Percentiles rank a stretch among this genome's conserved stretches.
These are phyloP conservation scores for Sorghum bicolor DNA, from an alignment of 176 grass and related monocot genomes.

Conservation along the genomic window DNA sequence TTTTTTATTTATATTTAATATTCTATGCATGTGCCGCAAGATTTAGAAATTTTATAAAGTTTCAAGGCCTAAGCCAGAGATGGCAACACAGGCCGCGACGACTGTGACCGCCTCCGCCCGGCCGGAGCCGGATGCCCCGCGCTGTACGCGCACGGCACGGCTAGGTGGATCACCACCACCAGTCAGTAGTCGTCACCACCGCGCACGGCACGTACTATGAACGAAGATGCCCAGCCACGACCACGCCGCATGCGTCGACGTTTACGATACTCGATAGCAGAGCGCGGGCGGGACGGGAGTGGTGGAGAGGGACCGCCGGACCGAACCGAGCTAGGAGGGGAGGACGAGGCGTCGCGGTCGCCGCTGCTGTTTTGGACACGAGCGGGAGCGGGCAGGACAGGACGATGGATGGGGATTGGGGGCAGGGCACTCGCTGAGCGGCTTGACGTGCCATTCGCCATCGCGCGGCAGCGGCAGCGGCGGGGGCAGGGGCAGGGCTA, in stretches of 20 bases:
- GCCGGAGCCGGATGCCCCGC: too few species aligned
- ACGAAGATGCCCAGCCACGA: too few species aligned
- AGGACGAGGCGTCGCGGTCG: neutral
- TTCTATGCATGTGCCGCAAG: too few species aligned
- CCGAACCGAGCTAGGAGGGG: neutral
- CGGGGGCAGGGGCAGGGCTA: neutral
- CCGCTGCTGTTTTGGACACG: constrained; percentile 1
- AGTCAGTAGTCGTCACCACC: neutral
- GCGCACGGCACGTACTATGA: too few species aligned
- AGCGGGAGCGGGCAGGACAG: neutral
- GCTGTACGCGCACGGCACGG: neutral
- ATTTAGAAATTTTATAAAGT: too few species aligned
- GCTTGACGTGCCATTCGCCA: constrained; percentile 33
- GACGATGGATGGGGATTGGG: neutral
- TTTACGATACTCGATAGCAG: too few species aligned
- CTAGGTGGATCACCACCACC: neutral
- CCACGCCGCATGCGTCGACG: too few species aligned
- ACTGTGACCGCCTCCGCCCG: neutral
- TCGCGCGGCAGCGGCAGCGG: neutral
- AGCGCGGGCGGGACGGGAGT: too few species aligned
- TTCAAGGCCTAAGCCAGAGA: too few species aligned
- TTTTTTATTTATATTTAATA: too few species aligned
- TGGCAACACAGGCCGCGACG: neutral
- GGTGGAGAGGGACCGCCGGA: too few species aligned
- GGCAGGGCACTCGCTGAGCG: neutral